phyloP scores from a whole-genome alignment of 2,329 filamentous ascomycete species.

The Colletotrichum theobromicola region DNA sequence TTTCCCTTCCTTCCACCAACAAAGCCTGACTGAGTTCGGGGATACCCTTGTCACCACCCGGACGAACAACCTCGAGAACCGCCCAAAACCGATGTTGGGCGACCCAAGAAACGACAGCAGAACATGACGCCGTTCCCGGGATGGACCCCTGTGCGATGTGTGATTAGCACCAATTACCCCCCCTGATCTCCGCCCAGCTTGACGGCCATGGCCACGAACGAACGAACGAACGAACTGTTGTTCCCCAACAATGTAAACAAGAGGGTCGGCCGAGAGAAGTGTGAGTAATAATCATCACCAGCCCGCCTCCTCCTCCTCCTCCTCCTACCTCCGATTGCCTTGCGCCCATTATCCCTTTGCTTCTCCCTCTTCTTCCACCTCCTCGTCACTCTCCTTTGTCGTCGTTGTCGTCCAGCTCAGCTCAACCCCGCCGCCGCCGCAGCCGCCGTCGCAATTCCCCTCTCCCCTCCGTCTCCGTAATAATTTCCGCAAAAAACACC shows the following conservation, averaged over 20 bases:
- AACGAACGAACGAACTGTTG: neutral
- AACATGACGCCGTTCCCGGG: neutral
- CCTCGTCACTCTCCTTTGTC: neutral
- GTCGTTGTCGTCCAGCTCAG: neutral
- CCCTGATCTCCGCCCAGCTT: neutral
- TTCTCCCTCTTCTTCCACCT: neutral
- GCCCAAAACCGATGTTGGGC: neutral
- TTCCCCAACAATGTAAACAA: conserved; percentile 7
- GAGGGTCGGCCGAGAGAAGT: neutral
- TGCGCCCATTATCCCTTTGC: neutral
- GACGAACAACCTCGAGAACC: neutral
- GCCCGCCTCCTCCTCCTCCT: neutral
- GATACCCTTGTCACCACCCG: neutral
- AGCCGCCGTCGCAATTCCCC: neutral
- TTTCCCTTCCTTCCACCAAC: neutral
- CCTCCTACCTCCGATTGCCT: neutral
- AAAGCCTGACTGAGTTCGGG: neutral
- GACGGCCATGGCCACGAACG: neutral
- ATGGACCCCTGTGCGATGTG: conserved; percentile 5
- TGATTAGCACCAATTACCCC: neutral
- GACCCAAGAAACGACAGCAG: neutral
- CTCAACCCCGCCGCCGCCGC: neutral
- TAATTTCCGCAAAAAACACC: neutral
- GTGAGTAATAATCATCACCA: conserved; percentile 11
- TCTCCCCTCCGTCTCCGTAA: neutral